These are phyloP conservation scores for Huntiella decipiens DNA, from an alignment of 2,329 filamentous ascomycete genomes.

Conservation along the genomic window DNA sequence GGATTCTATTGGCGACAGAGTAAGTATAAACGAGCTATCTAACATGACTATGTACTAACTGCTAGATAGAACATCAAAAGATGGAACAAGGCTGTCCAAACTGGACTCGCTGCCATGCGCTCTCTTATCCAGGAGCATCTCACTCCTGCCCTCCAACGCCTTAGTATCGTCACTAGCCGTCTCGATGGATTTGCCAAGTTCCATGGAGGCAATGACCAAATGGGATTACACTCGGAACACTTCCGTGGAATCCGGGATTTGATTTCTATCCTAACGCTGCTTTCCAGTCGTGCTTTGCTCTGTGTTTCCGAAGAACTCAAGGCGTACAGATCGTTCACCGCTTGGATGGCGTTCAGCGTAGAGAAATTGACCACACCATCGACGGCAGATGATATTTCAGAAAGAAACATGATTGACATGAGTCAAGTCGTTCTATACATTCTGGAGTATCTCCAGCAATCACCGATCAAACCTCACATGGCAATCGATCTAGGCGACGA, in stretches of 20 bases:
- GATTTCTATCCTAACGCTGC: constrained; percentile 53
- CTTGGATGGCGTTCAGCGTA: constrained; percentile 70
- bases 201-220: constrained; percentile 44
- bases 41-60: constrained; percentile 12
- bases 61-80: constrained; percentile 59
- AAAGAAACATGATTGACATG: constrained; percentile 62
- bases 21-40: constrained; percentile 22
- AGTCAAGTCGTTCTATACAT: constrained; percentile 61
- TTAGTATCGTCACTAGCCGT: constrained; percentile 60
- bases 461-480: constrained; percentile 45
- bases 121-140: constrained; percentile 72
- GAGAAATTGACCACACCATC: constrained; percentile 50
- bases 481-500: constrained; percentile 17
- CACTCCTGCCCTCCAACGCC: constrained; percentile 70
- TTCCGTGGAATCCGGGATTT: constrained; percentile 50
- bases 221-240: constrained; percentile 46
- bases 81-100: constrained; percentile 76
- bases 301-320: constrained; percentile 58
- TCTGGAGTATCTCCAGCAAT: constrained; percentile 45
- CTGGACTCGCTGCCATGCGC: constrained; percentile 59
- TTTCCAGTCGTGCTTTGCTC: constrained; percentile 54
- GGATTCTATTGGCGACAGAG: constrained; percentile 61
- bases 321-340: constrained; percentile 59
- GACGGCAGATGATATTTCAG: constrained; percentile 51
- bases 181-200: constrained; percentile 71